Evolutionary conservation across 306 rosid genomes (phyloP).

Genomic region (Begonia loranthoides): DNA sequence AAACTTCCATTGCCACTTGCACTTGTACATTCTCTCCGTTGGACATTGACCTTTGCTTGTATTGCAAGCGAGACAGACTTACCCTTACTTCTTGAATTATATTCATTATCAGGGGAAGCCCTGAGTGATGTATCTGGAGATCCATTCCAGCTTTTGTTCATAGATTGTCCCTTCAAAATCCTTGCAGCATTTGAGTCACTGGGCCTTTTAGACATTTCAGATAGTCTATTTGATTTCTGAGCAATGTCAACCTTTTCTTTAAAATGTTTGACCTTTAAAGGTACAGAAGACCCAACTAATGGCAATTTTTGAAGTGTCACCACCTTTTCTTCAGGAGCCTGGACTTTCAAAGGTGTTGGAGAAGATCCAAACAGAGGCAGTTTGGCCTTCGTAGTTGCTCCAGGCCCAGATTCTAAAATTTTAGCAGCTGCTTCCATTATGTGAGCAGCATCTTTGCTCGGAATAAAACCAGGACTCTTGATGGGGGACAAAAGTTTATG

Average conservation of each 20-base stretch:
- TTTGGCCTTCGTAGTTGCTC: constrained; percentile 32
- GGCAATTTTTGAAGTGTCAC: constrained; percentile 56
- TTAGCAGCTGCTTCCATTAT: constrained; percentile 97
- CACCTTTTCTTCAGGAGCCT: constrained; percentile 57
- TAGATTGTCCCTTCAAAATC: constrained; percentile 67
- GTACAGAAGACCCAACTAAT: constrained; percentile 33
- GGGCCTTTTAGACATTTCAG: constrained; percentile 42
- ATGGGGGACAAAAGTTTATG: constrained; percentile 91
- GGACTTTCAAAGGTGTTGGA: constrained; percentile 53
- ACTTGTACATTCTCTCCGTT: constrained; percentile 68
- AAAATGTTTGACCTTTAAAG: constrained; percentile 33
- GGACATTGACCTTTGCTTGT: constrained; percentile 97
- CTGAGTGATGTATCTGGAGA: constrained; percentile 39
- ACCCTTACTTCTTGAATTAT: constrained; percentile 32
- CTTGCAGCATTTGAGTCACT: constrained; percentile 62
- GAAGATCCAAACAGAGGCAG: constrained; percentile 42
- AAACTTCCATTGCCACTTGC: constrained; percentile 33
- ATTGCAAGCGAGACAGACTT: constrained; percentile 88
- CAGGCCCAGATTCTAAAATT: constrained; percentile 69
- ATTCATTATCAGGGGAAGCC: constrained; percentile 29
- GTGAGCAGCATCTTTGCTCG: constrained; percentile 67
- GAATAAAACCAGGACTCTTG: constrained; percentile 62
- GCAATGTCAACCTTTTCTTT: constrained; percentile 51
- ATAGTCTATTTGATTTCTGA: constrained; percentile 31
- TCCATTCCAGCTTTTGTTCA: constrained; percentile 93